Evolutionary conservation across 306 rosid species (phyloP).

Genomic region (Sicyos baderoa): DNA sequence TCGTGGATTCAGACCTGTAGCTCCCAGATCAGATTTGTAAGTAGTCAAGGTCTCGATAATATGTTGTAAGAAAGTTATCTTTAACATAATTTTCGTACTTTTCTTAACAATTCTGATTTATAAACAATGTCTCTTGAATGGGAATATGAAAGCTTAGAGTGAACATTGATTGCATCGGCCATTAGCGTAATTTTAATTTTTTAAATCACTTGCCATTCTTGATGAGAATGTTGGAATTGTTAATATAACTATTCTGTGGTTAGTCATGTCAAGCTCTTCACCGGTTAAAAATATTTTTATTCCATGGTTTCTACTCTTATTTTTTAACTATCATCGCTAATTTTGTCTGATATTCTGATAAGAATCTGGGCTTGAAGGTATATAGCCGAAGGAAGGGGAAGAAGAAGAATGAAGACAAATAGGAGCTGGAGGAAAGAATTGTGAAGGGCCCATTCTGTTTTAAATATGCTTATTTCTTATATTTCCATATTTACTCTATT

Average conservation of each 20-base stretch:
- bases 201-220: neutral
- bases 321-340: neutral
- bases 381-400: too few relatives aligned
- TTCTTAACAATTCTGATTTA: neutral
- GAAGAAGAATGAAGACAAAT: too few relatives aligned
- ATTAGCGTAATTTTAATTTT: neutral
- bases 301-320: neutral
- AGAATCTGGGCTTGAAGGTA: too few relatives aligned
- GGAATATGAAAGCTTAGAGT: neutral
- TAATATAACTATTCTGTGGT: neutral
- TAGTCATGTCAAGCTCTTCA: conserved; percentile 1
- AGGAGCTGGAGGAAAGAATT: too few relatives aligned
- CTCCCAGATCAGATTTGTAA: conserved; percentile 58
- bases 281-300: neutral
- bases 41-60: conserved; percentile 26
- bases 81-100: conserved; percentile 7
- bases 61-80: neutral
- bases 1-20: conserved; percentile 58
- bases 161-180: conserved; percentile 4
- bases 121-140: neutral
- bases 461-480: too few relatives aligned
- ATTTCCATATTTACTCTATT: too few relatives aligned
- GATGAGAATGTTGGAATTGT: conserved; percentile 5
- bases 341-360: neutral
- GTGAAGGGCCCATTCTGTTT: too few relatives aligned